Base-by-base conservation (phyloP, 2,329 filamentous ascomycete species). In the Colletotrichum sp. region DNA sequence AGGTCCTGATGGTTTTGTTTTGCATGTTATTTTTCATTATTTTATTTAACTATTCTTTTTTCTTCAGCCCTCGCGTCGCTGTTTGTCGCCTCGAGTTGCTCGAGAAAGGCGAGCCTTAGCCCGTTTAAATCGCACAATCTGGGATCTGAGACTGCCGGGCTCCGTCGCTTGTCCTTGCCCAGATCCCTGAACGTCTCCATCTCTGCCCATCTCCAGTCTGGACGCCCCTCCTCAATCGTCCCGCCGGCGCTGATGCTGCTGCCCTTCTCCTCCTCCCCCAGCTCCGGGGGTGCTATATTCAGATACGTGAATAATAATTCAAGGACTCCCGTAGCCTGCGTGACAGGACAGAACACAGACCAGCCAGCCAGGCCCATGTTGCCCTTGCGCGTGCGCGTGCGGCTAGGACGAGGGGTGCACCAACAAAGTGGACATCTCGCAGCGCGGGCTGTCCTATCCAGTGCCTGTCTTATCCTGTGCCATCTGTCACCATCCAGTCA, bases 281-380 rank as follows among this genome's bases (percentile, higher is more conserved):
- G 34, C 34, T 74, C 43, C 32, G 39, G 69, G 43, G 69, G 30
- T 55, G 59, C 70, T 69, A 73, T 75, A 75, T 73, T 68, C 70
- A 73, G 70, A 68, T 75, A 64, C 64, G 70, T 75, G 65, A 64
- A 75, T 71, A 75, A 65, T 69, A 59, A 59, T 52, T 26, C 55
- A 28, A 68, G 70, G 70, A 65, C 57, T 61, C 34, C 16, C n/a
- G 48, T 28, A 64, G 55, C 36, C n/a, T 64, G 36, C 57, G 26
- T 32, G 36, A 43, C 68, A 60, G 26, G 24, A 48, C 57, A 36
- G 36, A 48, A 21, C 43, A 48, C 43, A 48, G 43, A 48, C 43
- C 43, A 48, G 18, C 43, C 34, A 30, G 52, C 64, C 61, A 36
- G 28, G 28, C 57, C 73, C 43, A 64, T 39, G 64, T 64, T 61